phyloP scores from a whole-genome alignment of 2,329 filamentous ascomycete genomes.

The Diaporthe sp. region DNA sequence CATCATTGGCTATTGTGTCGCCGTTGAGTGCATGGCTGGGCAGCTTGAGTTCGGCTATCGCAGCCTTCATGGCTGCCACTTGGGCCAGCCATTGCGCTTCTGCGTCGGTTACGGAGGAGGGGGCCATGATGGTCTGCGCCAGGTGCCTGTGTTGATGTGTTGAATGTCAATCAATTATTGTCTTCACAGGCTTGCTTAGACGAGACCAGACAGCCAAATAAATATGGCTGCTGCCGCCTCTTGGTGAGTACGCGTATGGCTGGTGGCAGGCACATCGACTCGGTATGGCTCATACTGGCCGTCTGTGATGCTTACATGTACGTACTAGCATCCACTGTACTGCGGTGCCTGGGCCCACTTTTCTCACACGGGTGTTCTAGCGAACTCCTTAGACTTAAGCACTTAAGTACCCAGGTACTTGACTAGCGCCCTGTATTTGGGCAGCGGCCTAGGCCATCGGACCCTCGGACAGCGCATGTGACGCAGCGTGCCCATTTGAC shows the following conservation, averaged over 20 bases:
- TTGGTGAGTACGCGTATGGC: not conserved
- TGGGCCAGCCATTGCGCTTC: conserved; percentile 85
- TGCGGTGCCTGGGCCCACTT: conserved; percentile 3
- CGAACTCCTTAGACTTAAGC: not conserved
- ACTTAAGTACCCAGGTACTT: not conserved
- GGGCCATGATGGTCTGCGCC: conserved; percentile 14
- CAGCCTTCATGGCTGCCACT: conserved; percentile 86
- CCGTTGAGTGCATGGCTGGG: conserved; percentile 55
- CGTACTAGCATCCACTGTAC: not conserved
- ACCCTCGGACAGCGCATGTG: conserved; percentile 24
- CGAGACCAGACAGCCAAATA: not conserved
- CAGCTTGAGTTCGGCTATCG: conserved; percentile 79
- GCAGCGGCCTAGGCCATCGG: not conserved
- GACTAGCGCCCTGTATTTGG: not conserved
- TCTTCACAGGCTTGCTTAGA: not conserved
- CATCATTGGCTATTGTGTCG: conserved; percentile 60
- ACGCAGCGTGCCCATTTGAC: conserved; percentile 28
- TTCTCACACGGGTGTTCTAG: conserved; percentile 1
- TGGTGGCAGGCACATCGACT: conserved; percentile 17
- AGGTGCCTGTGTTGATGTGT: not conserved
- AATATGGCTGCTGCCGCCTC: conserved; percentile 8
- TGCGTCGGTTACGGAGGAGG: conserved; percentile 48
- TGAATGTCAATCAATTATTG: not conserved
- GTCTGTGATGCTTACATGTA: conserved; percentile 24
- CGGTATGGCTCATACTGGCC: conserved; percentile 29